Evolutionary conservation across 306 rosid species (phyloP), one percentile per base, ranked within the genome.

Genomic region (Arachis stenosperma): DNA sequence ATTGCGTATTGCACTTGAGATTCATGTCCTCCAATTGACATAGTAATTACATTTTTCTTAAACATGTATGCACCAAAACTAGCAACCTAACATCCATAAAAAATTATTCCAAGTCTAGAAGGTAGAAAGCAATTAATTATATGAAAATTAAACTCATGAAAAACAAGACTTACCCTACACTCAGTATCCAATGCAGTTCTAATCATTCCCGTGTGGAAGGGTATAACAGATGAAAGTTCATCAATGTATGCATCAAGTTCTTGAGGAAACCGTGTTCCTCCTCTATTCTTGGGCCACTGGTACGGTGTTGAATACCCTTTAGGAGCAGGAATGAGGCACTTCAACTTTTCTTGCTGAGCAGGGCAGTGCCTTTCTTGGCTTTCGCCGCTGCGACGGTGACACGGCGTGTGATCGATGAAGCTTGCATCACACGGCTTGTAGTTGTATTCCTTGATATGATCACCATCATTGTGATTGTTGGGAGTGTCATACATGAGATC

Each of bases 1-100:
- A 91, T 65, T 51, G 96, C 97, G 84, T 89, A 91, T 84, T 91
- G 92, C 67, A 91, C 92, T 75, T 91, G 92, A 77, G 97, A 89
- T 68, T 91, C 97, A 75, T 89, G 81, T 66, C 92, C 95, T 41
- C 95, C 95, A 39, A 91, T 81, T 63, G 95, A 91, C 92, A 89
- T 84, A 60, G 90, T 59, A 48, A 88, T 36, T 33, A 87, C 90
- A 79, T 84, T 91, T 77, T 83, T 91, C 75, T 86, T 84, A 39
- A 87, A 85, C 66, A 91, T 70, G 81, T 91, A 89, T 58, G 96
- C 97, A 6, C 92, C 95, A 81, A 79, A 89, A 81, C 97, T 91
- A 62, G 97, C 97, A 79, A 89, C 97, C 96, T 91, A 62, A 27
- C 56, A 77, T 57, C 72, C 37, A 33, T 33, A 2, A 33, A 33